Evolutionary conservation across 257 asterid species (phyloP).

Genomic region (Solanum paucissectum): DNA sequence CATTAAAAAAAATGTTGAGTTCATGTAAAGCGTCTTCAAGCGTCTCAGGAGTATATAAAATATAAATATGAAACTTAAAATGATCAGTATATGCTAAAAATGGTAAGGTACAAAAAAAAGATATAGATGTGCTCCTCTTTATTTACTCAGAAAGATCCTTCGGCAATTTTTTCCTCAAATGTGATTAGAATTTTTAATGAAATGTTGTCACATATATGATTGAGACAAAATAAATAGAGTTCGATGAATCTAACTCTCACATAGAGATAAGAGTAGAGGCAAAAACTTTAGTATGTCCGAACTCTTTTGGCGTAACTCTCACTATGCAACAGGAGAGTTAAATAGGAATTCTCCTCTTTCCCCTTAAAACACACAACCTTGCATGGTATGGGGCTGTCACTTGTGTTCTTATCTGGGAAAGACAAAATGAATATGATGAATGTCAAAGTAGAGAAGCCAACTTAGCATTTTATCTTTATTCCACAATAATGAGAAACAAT

Average conservation of each 20-base stretch:
- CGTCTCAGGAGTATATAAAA: background rate
- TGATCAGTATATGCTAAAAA: background rate
- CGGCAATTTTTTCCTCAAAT: background rate
- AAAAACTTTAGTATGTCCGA: background rate
- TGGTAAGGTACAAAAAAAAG: background rate
- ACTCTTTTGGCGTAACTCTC: background rate
- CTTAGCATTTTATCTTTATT: background rate
- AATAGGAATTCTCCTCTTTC: background rate
- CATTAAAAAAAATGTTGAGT: too few relatives aligned
- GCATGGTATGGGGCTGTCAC: background rate
- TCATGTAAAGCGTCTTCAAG: background rate
- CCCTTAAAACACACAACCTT: background rate
- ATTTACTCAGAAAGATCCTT: background rate
- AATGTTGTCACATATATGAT: background rate
- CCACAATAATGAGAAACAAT: background rate
- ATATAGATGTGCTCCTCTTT: background rate
- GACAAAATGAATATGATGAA: background rate
- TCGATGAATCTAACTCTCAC: background rate
- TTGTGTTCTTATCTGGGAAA: background rate
- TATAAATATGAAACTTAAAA: background rate
- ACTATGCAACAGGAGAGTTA: background rate
- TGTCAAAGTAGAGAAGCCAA: background rate
- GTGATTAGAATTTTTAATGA: too few relatives aligned
- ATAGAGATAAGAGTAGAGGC: background rate
- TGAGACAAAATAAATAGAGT: background rate